Percentiles rank a stretch among this genome's conserved stretches.
These are phyloP conservation scores for Castanopsis chinensis DNA, from an alignment of 306 rosid species.

Conservation along the genomic window DNA sequence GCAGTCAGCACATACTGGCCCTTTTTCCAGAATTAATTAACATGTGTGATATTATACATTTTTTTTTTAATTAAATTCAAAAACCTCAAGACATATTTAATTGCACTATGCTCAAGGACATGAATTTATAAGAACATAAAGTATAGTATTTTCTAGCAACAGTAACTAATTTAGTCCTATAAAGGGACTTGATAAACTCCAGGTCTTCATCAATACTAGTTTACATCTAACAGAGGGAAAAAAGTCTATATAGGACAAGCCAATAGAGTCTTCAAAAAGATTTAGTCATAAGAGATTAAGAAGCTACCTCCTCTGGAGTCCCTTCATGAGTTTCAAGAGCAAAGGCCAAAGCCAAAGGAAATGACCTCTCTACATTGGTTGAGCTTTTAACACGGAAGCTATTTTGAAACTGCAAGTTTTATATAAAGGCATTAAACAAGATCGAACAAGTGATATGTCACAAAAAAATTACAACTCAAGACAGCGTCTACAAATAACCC, in stretches of 20 bases:
- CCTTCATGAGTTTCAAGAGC: conserved; percentile 77
- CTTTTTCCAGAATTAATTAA: not conserved
- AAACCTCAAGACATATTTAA: not conserved
- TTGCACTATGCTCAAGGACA: not conserved
- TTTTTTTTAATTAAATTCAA: not conserved
- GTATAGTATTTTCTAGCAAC: not conserved
- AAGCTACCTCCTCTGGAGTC: conserved; percentile 82
- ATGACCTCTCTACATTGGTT: conserved; percentile 34
- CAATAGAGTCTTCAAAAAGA: conserved; percentile 1
- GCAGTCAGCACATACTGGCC: not conserved
- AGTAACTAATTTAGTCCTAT: not conserved
- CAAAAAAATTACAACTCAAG: conserved; percentile 10
- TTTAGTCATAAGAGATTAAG: conserved; percentile 7
- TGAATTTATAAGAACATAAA: not conserved
- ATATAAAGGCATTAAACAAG: conserved; percentile 26
- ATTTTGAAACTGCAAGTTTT: conserved; percentile 65
- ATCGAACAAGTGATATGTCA: conserved; percentile 12
- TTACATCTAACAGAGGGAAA: not conserved
- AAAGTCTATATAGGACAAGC: conserved; percentile 3
- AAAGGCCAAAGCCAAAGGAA: conserved; percentile 38
- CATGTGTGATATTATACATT: not conserved
- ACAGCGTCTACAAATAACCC: not conserved
- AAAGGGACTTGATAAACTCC: not conserved
- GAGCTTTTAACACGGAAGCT: conserved; percentile 60
- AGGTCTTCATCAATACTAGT: not conserved